phyloP scores from a whole-genome alignment of 768 basidiomycete genomes.

The Termitomyces sp. region DNA sequence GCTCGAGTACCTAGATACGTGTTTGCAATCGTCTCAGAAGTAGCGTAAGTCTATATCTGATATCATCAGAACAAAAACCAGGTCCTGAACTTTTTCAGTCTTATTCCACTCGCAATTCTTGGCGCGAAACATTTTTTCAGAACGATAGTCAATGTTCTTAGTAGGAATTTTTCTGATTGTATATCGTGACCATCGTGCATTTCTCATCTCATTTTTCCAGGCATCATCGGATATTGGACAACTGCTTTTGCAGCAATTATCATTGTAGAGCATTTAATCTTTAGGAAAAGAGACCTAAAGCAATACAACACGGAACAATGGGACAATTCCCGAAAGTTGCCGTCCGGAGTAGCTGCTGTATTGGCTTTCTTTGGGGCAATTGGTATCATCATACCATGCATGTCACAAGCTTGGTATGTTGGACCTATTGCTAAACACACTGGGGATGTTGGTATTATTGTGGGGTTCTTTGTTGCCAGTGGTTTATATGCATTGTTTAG shows the following conservation, averaged over 20 bases:
- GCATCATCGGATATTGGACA: conserved; percentile 53
- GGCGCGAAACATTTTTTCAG: conserved; percentile 63
- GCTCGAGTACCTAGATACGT: conserved; percentile 62
- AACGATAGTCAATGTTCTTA: conserved; percentile 61
- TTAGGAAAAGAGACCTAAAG: conserved; percentile 44
- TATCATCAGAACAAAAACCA: neutral
- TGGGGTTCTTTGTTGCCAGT: conserved; percentile 45
- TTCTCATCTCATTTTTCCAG: conserved; percentile 15
- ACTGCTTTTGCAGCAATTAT: conserved; percentile 57
- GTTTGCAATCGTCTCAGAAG: conserved; percentile 54
- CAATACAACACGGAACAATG: conserved; percentile 49
- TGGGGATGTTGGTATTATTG: conserved; percentile 70
- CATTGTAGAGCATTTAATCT: conserved; percentile 61
- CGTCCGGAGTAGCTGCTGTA: conserved; percentile 60
- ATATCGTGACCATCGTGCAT: neutral
- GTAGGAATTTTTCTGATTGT: conserved; percentile 25
- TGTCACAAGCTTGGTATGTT: conserved; percentile 66
- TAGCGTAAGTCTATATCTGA: conserved; percentile 44
- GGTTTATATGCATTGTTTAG: conserved; percentile 35
- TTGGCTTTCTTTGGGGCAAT: conserved; percentile 45
- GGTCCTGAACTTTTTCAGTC: conserved; percentile 26
- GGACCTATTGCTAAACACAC: conserved; percentile 61
- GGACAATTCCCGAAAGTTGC: conserved; percentile 49
- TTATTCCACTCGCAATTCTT: conserved; percentile 66
- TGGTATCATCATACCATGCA: conserved; percentile 56